Base-by-base conservation (phyloP, 2,329 filamentous ascomycete species). In the Elsinoe necatrix region DNA sequence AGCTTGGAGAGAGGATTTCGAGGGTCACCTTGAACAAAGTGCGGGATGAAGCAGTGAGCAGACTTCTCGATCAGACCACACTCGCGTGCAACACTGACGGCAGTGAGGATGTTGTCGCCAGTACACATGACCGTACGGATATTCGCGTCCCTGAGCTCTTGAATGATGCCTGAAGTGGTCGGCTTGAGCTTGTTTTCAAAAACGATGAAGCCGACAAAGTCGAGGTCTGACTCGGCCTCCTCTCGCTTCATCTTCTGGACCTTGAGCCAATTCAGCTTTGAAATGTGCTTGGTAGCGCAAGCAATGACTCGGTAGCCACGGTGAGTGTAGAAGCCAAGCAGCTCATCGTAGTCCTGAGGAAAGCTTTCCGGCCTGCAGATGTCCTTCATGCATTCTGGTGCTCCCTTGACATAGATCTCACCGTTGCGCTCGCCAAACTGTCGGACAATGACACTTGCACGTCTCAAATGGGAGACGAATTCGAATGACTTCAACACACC, bases 131-230 rank as follows among this genome's bases (percentile, higher is more conserved):
- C 84, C 25, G 87, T 86, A 34, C 89, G 83, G 62, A 98, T 95
- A 57, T 87, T 87, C 6, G 95, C 92, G 54, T 85, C 77, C 29
- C 82, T 79, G 2, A 98, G 79, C 71, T 97, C 91, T 57, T 86
- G 80, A 23, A 98, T 82, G 31, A 96, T 87, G 1, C 79, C 80
- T 1, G 87, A 80, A 0, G 92, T 96, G 18, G 82, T 90, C 1
- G 88, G 85, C 70, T 98, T 98, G 60, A 98, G 75, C 72, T 98
- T 98, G 74, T 98, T 98, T 73, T 98, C 93, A 64, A 98, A 98
- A 55, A 98, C 86, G 67, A 98, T 97, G 72, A 98, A 98, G 4
- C 93, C 93, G 34, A 91, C 80, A 66, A 98, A 97, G 45, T 92
- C 83, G 9, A 98, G 80, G 29, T 84, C 78, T 2, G 82, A 86